phyloP scores from a whole-genome alignment of 495 filamentous ascomycete species.

The Trichoderma gamsii region DNA sequence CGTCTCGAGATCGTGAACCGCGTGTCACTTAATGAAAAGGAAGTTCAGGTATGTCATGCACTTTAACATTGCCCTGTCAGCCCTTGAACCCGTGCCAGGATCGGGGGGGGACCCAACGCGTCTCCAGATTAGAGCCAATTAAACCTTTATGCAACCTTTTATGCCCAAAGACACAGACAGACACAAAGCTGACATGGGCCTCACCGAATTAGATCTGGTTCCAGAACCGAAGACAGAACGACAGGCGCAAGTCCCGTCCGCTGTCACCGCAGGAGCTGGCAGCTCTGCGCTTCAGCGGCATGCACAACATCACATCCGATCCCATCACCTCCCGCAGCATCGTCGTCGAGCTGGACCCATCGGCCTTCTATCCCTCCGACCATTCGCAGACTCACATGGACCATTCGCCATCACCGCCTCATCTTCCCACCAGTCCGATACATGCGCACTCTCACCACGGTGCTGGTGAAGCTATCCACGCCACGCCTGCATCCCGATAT shows the following conservation, averaged over 20 bases:
- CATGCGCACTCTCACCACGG: slow-evolving; percentile 13
- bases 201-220: slow-evolving; percentile 80
- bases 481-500: not conserved
- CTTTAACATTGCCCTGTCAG: not conserved
- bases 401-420: slow-evolving; percentile 14
- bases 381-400: slow-evolving; percentile 18
- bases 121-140: slow-evolving; percentile 1
- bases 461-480: slow-evolving; percentile 16
- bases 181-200: slow-evolving; percentile 20
- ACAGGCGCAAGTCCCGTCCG: slow-evolving; percentile 83
- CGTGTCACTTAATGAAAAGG: slow-evolving; percentile 91
- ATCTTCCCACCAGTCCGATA: slow-evolving; percentile 9
- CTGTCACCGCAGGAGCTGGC: slow-evolving; percentile 75
- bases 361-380: slow-evolving; percentile 23
- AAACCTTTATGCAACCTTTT: slow-evolving; percentile 12
- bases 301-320: slow-evolving; percentile 46
- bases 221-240: slow-evolving; percentile 93
- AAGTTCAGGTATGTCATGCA: slow-evolving; percentile 75
- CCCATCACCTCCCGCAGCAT: slow-evolving; percentile 29
- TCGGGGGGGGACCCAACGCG: slow-evolving; percentile 3
- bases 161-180: not conserved
- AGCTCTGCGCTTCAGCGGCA: slow-evolving; percentile 50
- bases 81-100: not conserved
- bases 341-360: slow-evolving; percentile 16
- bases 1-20: slow-evolving; percentile 75